These are phyloP conservation scores for Alternaria angustiovoidea DNA, from an alignment of 2,329 filamentous ascomycete genomes.

Conservation along the genomic window DNA sequence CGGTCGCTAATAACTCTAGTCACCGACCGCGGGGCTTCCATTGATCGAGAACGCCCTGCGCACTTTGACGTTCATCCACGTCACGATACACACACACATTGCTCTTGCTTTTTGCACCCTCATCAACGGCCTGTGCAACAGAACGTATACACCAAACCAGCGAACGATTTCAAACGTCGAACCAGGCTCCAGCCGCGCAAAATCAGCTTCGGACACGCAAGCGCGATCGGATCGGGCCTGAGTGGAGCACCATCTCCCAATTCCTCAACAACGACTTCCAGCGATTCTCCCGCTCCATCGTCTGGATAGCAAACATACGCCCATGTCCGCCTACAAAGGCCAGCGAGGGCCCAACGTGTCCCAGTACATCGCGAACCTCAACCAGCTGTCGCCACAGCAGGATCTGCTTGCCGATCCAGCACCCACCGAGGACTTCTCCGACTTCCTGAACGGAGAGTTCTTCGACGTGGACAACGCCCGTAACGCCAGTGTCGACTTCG, in stretches of 20 bases:
- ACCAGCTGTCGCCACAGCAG: constrained; percentile 65
- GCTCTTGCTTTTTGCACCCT: constrained; percentile 8
- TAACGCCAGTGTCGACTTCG: constrained; percentile 36
- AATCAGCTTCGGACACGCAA: constrained; percentile 12
- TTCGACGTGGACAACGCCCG: constrained; percentile 68
- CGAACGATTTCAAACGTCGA: neutral
- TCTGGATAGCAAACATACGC: constrained; percentile 19
- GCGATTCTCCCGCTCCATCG: constrained; percentile 20
- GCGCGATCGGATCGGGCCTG: constrained; percentile 20
- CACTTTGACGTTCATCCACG: constrained; percentile 20
- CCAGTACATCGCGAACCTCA: constrained; percentile 86
- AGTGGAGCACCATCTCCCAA: neutral
- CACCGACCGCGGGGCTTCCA: constrained; percentile 28
- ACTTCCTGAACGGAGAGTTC: constrained; percentile 69
- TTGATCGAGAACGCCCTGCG: constrained; percentile 15
- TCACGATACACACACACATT: constrained; percentile 27
- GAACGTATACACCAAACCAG: neutral
- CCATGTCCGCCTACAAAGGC: constrained; percentile 78
- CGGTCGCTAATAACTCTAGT: constrained; percentile 22
- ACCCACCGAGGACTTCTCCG: constrained; percentile 56
- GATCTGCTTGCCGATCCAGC: constrained; percentile 50
- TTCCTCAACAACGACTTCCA: constrained; percentile 23
- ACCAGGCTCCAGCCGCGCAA: neutral
- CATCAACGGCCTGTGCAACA: constrained; percentile 2
- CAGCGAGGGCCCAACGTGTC: constrained; percentile 87